Conservation (phyloP, 495 filamentous ascomycete genomes). For the Xanthoparmelia taractica region DNA sequence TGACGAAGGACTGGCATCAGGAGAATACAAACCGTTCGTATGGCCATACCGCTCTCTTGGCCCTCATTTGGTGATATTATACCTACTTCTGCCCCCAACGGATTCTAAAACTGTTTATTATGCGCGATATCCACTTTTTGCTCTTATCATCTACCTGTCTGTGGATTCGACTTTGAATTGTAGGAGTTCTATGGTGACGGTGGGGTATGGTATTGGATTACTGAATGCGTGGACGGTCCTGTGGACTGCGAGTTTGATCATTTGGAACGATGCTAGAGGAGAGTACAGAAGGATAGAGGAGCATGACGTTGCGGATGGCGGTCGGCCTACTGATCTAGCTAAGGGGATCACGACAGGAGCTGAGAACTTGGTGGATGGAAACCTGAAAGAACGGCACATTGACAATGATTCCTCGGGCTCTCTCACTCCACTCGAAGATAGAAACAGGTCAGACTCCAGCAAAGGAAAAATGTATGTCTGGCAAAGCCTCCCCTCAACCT, state of each 20-base stretch:
- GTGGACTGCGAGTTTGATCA: slow-evolving; percentile 53
- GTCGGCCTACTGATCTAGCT: not conserved
- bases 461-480: slow-evolving; percentile 40
- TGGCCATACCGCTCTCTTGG: slow-evolving; percentile 47
- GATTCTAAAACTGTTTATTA: slow-evolving; percentile 40
- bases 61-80: slow-evolving; percentile 44
- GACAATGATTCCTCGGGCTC: not conserved
- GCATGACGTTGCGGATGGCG: slow-evolving; percentile 14
- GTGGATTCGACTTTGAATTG: slow-evolving; percentile 35
- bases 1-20: slow-evolving; percentile 30
- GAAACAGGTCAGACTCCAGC: not conserved
- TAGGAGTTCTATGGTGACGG: slow-evolving; percentile 49
- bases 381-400: not conserved
- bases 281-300: slow-evolving; percentile 61
- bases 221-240: slow-evolving; percentile 57
- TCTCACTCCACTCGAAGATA: not conserved
- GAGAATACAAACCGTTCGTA: slow-evolving; percentile 44
- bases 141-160: slow-evolving; percentile 42
- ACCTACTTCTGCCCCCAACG: slow-evolving; percentile 53
- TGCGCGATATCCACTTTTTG: slow-evolving; percentile 48
- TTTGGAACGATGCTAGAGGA: slow-evolving; percentile 57
- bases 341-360: slow-evolving; percentile 4
- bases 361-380: not conserved
- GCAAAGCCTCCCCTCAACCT: slow-evolving; percentile 61
- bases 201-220: slow-evolving; percentile 62